phyloP scores from a whole-genome alignment of 2,329 filamentous ascomycete genomes.

The Thelonectria discophora region DNA sequence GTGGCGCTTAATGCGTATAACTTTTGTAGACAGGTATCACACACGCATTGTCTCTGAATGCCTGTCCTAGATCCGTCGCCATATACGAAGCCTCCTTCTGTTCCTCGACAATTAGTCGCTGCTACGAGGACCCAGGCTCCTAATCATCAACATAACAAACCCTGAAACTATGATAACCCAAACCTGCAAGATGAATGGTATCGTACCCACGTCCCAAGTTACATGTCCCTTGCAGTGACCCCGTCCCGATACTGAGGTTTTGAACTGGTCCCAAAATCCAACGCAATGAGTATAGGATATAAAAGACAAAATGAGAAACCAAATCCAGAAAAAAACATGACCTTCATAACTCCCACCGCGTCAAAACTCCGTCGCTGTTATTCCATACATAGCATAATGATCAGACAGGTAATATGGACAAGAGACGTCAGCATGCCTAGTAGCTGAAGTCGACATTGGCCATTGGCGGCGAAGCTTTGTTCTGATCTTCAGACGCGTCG shows the following conservation, averaged over 20 bases:
- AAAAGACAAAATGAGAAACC: constrained; percentile 24
- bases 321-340: constrained; percentile 26
- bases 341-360: constrained; percentile 39
- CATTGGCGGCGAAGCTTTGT: constrained; percentile 60
- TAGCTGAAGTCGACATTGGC: constrained; percentile 71
- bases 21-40: constrained; percentile 33
- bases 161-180: constrained; percentile 34
- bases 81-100: constrained; percentile 22
- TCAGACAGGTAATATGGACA: constrained; percentile 41
- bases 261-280: constrained; percentile 29
- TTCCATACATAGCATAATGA: constrained; percentile 43
- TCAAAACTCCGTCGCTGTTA: constrained; percentile 48
- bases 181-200: constrained; percentile 30
- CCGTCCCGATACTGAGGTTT: constrained; percentile 24
- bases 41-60: constrained; percentile 25
- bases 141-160: constrained; percentile 42
- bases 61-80: constrained; percentile 31
- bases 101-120: constrained; percentile 39
- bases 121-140: constrained; percentile 41
- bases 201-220: constrained; percentile 31
- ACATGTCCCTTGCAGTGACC: constrained; percentile 26
- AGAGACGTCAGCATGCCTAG: constrained; percentile 48
- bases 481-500: constrained; percentile 55
- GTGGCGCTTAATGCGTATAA: constrained; percentile 10
- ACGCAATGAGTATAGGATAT: constrained; percentile 22